Evolutionary conservation across 805 yeast species (phyloP), one percentile per base, ranked within the genome.

Genomic region (Cyberlindnera suaveolens): DNA sequence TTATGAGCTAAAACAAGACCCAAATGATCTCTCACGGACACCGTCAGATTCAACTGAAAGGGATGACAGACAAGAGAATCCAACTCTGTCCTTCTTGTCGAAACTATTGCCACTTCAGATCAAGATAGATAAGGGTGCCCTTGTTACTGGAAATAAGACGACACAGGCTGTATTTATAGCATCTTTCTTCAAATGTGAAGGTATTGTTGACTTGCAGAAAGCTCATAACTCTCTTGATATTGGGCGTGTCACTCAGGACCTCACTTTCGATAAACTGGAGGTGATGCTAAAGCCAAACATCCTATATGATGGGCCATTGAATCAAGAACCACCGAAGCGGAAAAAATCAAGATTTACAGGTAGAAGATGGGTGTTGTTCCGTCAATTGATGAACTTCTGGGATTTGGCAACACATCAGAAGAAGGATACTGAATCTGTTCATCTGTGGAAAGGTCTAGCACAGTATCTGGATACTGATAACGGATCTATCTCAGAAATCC

Each of bases 111-210:
- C 99, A 0, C 51, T 91, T 3, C 74, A 76, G 13, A 39, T 87
- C 3, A 62, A 66, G 7, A 67, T 86, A 11, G 74, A 68, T 36
- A 82, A 77, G 43, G 88, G 91, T 1, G 82, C 96, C 0, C 39
- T 87, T 23, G 83, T 87, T 1, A 55, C 88, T 17, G 99, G 99
- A 8, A 91, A 90, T 61, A 70, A 73, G 46, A 72, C 77, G 14
- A 88, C 96, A 0, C 82, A 93, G 1, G 77, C 90, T 1, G 64
- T 93, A 10, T 49, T 85, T 36, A 79, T 88, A 3, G 67, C 74
- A 4, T 80, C 88, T 8, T 82, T 72, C 53, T 68, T 73, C 5
- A 58, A 68, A 1, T 78, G 78, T 1, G 63, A 64, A 13, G 89
- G 88, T 0, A 43, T 68, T 0, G 45, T 82, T 2, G 96, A 90